Evolutionary conservation across 257 asterid species (phyloP), one percentile per base, ranked within the genome.

Genomic region (Eucommia ulmoides): DNA sequence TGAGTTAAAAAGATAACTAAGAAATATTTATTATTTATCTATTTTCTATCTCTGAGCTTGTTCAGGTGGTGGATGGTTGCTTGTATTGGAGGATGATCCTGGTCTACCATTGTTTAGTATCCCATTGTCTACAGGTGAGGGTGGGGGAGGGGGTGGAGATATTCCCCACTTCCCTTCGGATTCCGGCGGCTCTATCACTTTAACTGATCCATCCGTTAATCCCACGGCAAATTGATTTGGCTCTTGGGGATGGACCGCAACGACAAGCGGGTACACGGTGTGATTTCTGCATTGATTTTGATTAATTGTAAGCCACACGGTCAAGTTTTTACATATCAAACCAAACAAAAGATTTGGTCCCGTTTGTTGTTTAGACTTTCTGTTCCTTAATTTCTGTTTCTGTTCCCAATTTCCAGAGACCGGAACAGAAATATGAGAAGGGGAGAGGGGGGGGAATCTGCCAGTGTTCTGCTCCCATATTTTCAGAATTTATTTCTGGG

Each of bases 181-280:
- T 61, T 88, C 97, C n/a, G 73, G 49, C 12, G 97, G 97, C 68
- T 88, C 97, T 51, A 88, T 65, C 60, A 88, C 97, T 67, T 84
- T 88, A n/a, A 88, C 94, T 0, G 94, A 74, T 49, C 97, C 95
- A 45, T 88, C 95, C 1, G 83, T 61, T 73, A 88, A 72, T 38
- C 97, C 97, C 19, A 88, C 74, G 0, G 95, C 95, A 49, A 88
- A 82, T 61, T 88, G 97, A 61, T 80, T 76, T 3, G 91, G 67
- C 33, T 82, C 95, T 51, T 80, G 93, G 2, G 97, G 97, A 58
- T 88, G 93, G 14, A 94, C 89, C 17, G 94, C 97, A 3, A 84
- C 72, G 1, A 71, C 94, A 12, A 80, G 72, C 1, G 95, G 95
- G 59, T 75, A 74, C 23, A 67, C 77, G 0, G 71, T 52, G 77